phyloP scores from a whole-genome alignment of 306 rosid genomes.

The Malus sieversii region DNA sequence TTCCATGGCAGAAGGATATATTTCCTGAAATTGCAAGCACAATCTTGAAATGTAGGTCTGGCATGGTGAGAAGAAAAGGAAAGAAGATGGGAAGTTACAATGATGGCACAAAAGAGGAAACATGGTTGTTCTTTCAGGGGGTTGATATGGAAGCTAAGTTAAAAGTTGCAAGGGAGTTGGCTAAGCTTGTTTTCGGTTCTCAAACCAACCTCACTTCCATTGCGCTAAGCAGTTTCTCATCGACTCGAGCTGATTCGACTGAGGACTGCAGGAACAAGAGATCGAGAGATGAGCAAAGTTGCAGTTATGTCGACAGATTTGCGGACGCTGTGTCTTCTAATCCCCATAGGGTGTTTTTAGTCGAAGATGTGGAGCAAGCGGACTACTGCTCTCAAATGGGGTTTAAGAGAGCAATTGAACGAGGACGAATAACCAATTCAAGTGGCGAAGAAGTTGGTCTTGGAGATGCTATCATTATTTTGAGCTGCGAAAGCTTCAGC shows the following conservation, averaged over 20 bases:
- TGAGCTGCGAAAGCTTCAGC: slow-evolving; percentile 72
- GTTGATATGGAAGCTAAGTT: slow-evolving; percentile 58
- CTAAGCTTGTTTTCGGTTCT: slow-evolving; percentile 62
- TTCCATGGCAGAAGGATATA: slow-evolving; percentile 72
- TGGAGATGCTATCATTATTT: slow-evolving; percentile 67
- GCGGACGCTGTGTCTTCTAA: slow-evolving; percentile 47
- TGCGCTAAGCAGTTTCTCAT: slow-evolving; percentile 59
- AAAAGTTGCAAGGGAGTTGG: slow-evolving; percentile 70
- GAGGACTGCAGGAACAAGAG: slow-evolving; percentile 64
- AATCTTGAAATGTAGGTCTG: slow-evolving; percentile 71
- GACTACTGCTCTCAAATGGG: slow-evolving; percentile 79
- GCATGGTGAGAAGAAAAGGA: slow-evolving; percentile 58
- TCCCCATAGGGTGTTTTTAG: slow-evolving; percentile 74
- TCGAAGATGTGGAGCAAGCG: slow-evolving; percentile 84
- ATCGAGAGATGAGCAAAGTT: slow-evolving; percentile 65
- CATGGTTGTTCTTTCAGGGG: slow-evolving; percentile 93
- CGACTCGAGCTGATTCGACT: slow-evolving; percentile 69
- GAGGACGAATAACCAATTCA: slow-evolving; percentile 48
- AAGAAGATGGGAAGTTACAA: slow-evolving; percentile 13
- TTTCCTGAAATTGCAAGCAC: slow-evolving; percentile 64
- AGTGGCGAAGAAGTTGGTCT: slow-evolving; percentile 58
- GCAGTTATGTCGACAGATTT: slow-evolving; percentile 63
- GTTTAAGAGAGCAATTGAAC: slow-evolving; percentile 74
- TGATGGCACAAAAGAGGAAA: slow-evolving; percentile 56
- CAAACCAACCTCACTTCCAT: slow-evolving; percentile 45